Evolutionary conservation across 805 yeast species (phyloP).

Genomic region (Ogataea nitratoaversa): DNA sequence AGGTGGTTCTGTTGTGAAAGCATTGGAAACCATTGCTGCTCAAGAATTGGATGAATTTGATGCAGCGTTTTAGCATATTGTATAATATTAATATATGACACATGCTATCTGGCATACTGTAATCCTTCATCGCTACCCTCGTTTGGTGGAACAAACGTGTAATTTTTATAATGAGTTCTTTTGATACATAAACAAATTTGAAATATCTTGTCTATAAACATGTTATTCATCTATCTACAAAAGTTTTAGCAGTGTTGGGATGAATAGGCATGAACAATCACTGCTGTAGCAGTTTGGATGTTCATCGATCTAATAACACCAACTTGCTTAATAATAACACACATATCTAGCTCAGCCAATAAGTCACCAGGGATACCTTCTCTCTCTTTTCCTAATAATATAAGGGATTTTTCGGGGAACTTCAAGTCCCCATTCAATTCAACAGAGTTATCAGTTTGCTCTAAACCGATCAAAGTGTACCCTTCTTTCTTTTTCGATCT

Average conservation of each 20-base stretch:
- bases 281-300: slow-evolving; percentile 95
- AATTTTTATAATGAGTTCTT: too few species aligned
- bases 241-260: slow-evolving; percentile 49
- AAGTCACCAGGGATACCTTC: slow-evolving; percentile 90
- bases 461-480: slow-evolving; percentile 82
- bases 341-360: slow-evolving; percentile 74
- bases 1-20: slow-evolving; percentile 59
- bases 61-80: slow-evolving; percentile 15
- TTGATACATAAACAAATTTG: too few species aligned
- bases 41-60: slow-evolving; percentile 32
- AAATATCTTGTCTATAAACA: too few species aligned
- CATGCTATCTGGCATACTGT: too few species aligned
- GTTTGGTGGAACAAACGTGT: too few species aligned
- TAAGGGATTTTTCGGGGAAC: slow-evolving; percentile 77
- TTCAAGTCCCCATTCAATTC: slow-evolving; percentile 56
- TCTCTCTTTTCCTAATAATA: slow-evolving; percentile 79
- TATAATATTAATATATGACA: background rate
- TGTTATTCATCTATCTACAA: too few species aligned
- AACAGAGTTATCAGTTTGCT: slow-evolving; percentile 88
- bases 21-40: slow-evolving; percentile 48
- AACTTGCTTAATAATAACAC: slow-evolving; percentile 86
- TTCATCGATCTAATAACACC: slow-evolving; percentile 95
- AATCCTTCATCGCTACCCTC: too few species aligned
- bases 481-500: slow-evolving; percentile 63
- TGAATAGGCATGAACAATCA: slow-evolving; percentile 87